Base-by-base conservation (phyloP, 164 flowering plant genomes). In the Annona squamosa region DNA sequence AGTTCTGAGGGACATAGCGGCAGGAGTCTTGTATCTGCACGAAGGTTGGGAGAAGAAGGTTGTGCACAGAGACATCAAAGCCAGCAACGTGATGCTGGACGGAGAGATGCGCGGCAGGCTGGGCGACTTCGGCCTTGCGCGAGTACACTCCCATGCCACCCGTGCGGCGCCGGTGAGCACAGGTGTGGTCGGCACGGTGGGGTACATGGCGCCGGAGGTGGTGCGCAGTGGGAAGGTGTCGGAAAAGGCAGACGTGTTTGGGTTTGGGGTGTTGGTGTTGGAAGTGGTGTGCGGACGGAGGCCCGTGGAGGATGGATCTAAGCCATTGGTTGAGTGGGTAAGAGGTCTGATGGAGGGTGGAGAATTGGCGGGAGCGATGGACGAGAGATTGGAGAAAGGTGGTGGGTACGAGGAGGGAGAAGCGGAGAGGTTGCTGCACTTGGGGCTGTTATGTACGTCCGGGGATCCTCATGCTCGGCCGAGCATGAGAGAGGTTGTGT, bases 131-230 rank as follows among this genome's bases (percentile, higher is more conserved):
- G 88, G 88, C 6, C 67, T 84, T 18, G 88, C 87, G 41, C 75
- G 82, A 7, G 67, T 86, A 72, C 79, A 84, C 41, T 68, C 75
- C 3, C 82, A 80, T 26, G 83, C 75, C 3, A 65, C 88, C 6
- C 37, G 37, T 26, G 72, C 77, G 16, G 43, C 52, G 16, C 74
- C 81, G 1, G 68, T 48, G 75, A 83, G 82, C 7, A 80, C 89
- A 0, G 70, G 76, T 6, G 85, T 86, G 26, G 79, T 86, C 3
- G 89, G 89, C 3, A 83, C 89, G 0, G 84, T 79, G 0, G 89
- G 89, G 48, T 86, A 86, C 71, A 77, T 86, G 82, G 89, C 89
- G 0, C 87, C 89, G 0, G 89, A 86, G 77, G 77, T 86, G 70
- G 73, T 86, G 4, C 75, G 70, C n/a, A 79, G 69, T 4, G 88